Evolutionary conservation across 176 grass and related monocot species (phyloP).

Genomic region (Rhynchospora tenuis): DNA sequence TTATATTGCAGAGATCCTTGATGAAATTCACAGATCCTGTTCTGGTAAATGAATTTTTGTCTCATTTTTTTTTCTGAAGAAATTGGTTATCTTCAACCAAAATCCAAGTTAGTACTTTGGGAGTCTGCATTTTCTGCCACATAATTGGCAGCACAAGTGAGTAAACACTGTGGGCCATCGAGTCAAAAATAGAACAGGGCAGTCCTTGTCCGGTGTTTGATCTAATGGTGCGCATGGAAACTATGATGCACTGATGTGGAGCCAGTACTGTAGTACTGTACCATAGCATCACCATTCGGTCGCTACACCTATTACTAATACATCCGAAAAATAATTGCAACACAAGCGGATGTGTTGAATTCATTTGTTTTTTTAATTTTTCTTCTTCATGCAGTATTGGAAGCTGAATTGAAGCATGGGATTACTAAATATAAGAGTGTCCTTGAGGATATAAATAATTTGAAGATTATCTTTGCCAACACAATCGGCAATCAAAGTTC

Average conservation of each 20-base stretch:
- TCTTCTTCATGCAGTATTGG: constrained; percentile 53
- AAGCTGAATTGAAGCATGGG: constrained; percentile 45
- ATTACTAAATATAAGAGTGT: constrained; percentile 46
- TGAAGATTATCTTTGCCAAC: constrained; percentile 57
- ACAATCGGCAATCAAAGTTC: constrained; percentile 26
- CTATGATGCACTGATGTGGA: background rate
- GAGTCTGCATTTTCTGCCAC: background rate
- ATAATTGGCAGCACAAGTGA: background rate
- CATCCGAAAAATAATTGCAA: background rate
- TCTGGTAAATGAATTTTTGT: constrained; percentile 32
- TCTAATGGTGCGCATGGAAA: background rate
- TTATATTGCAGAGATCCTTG: constrained; percentile 72
- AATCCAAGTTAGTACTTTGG: background rate
- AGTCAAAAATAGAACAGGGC: background rate
- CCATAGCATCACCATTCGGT: background rate
- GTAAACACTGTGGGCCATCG: background rate
- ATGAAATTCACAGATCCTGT: constrained; percentile 54
- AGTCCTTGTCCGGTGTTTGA: background rate
- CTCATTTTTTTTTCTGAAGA: background rate
- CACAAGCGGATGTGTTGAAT: background rate
- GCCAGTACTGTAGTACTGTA: background rate
- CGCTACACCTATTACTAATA: background rate
- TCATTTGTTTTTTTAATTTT: constrained; percentile 3
- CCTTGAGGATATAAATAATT: constrained; percentile 58
- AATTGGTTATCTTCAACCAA: background rate